These are phyloP conservation scores for Suhomyces sp. DNA, from an alignment of 805 yeast genomes.

Conservation along the genomic window DNA sequence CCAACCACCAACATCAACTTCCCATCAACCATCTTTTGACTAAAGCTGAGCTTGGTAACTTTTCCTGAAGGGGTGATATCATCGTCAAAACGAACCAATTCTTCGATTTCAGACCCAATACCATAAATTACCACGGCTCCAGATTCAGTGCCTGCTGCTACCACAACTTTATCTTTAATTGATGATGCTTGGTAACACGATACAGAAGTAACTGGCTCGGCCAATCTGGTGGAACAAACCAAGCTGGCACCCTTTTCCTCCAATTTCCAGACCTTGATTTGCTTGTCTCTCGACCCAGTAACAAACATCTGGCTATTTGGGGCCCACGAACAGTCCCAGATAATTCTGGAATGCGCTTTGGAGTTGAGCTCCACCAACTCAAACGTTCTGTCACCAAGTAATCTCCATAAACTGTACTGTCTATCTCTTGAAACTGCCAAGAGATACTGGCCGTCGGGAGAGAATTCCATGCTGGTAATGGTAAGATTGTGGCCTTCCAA, in stretches of 20 bases:
- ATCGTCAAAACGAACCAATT: conserved; percentile 32
- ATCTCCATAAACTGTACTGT: conserved; percentile 71
- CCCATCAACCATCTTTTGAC: conserved; percentile 23
- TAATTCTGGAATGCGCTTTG: conserved; percentile 86
- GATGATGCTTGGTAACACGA: conserved; percentile 40
- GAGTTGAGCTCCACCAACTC: conserved; percentile 46
- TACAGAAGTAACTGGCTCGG: conserved; percentile 65
- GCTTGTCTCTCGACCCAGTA: conserved; percentile 85
- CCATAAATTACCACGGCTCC: conserved; percentile 55
- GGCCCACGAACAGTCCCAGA: conserved; percentile 94
- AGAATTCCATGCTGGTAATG: conserved; percentile 76
- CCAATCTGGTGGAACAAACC: conserved; percentile 42
- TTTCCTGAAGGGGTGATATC: conserved; percentile 57
- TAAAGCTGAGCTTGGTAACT: conserved; percentile 61
- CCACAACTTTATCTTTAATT: conserved; percentile 24
- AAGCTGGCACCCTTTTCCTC: conserved; percentile 33
- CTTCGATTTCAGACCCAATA: conserved; percentile 24
- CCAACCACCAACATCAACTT: conserved; percentile 52
- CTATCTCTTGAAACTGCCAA: conserved; percentile 88
- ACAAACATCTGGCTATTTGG: conserved; percentile 55
- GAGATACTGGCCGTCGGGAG: conserved; percentile 61
- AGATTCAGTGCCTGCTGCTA: conserved; percentile 69
- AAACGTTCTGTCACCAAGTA: conserved; percentile 26
- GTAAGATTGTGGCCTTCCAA: conserved; percentile 77
- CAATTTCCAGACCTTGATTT: conserved; percentile 68